Percentiles rank a stretch among this genome's conserved stretches.
Evolutionary conservation across 176 grass and related monocot species (phyloP).

Genomic region (Zea mays): DNA sequence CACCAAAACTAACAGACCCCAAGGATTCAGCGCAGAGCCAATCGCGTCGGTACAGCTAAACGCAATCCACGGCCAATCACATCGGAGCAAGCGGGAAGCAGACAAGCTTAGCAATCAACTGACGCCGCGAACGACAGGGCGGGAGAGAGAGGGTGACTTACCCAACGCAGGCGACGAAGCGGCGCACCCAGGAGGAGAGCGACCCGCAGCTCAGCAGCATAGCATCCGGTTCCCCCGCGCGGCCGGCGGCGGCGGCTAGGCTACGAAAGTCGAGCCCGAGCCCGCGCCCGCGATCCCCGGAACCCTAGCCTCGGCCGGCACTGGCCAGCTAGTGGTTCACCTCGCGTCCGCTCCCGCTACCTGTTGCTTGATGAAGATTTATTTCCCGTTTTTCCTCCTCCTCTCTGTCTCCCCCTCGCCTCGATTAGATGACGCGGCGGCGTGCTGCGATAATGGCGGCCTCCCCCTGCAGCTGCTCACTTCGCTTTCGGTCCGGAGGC

Average conservation of each 20-base stretch:
- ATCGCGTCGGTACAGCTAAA: no score
- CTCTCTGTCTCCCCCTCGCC: not conserved
- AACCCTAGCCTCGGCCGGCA: conserved; percentile 20
- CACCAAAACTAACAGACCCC: no score
- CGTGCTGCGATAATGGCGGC: conserved; percentile 31
- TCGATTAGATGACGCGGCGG: conserved; percentile 19
- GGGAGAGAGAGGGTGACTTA: conserved; percentile 4
- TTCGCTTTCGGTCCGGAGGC: conserved; percentile 16
- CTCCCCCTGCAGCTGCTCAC: not conserved
- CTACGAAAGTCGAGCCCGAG: not conserved
- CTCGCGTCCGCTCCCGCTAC: not conserved
- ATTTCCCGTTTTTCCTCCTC: not conserved
- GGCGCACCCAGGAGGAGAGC: conserved; percentile 65
- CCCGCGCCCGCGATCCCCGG: not conserved
- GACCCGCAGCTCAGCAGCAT: conserved; percentile 68
- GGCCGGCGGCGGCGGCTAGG: not conserved
- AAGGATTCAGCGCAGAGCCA: no score
- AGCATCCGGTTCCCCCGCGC: conserved; percentile 39
- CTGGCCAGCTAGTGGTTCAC: not conserved
- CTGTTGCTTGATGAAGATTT: not conserved
- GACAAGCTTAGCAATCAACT: no score
- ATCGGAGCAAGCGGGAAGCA: no score
- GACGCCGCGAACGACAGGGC: no score
- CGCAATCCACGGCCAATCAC: no score
- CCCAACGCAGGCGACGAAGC: conserved; percentile 81